phyloP scores from a whole-genome alignment of 768 basidiomycete genomes.

The Holtermannia corniformis region DNA sequence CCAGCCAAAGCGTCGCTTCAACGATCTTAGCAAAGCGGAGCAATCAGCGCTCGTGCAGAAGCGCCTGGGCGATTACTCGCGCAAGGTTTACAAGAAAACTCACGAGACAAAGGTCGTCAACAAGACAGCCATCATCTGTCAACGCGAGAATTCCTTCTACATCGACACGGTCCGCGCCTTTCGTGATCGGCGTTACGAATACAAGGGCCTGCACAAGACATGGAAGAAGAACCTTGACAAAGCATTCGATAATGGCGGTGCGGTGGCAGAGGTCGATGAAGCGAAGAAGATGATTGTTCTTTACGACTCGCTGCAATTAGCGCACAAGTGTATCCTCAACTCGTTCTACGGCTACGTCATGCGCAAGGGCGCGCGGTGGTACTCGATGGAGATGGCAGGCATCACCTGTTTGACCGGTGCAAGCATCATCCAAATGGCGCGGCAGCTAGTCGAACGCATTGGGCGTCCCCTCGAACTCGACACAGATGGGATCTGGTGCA shows the following conservation, averaged over 20 bases:
- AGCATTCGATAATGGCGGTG: slow-evolving; percentile 55
- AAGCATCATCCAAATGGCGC: slow-evolving; percentile 96
- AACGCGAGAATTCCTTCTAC: slow-evolving; percentile 96
- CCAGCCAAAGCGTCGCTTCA: slow-evolving; percentile 65
- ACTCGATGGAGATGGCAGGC: slow-evolving; percentile 99
- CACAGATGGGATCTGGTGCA: slow-evolving; percentile 99
- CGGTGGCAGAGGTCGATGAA: slow-evolving; percentile 81
- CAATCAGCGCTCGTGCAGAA: slow-evolving; percentile 90
- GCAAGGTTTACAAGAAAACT: slow-evolving; percentile 96
- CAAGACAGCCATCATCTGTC: slow-evolving; percentile 90
- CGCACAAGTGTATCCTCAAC: slow-evolving; percentile 99
- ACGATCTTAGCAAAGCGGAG: slow-evolving; percentile 71
- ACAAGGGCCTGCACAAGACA: slow-evolving; percentile 95
- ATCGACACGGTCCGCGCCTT: slow-evolving; percentile 96
- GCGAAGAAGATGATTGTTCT: slow-evolving; percentile 98
- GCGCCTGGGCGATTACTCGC: slow-evolving; percentile 93
- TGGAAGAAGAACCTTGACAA: slow-evolving; percentile 98
- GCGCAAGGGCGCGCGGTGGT: slow-evolving; percentile 98
- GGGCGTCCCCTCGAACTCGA: slow-evolving; percentile 94
- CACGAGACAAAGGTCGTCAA: slow-evolving; percentile 94
- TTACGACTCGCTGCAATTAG: slow-evolving; percentile 95
- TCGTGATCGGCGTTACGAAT: slow-evolving; percentile 95
- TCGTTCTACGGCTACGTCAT: slow-evolving; percentile 99
- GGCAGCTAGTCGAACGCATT: slow-evolving; percentile 92
- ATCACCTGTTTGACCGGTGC: slow-evolving; percentile 97